Conservation (phyloP, 140 eudicot genomes). For the Senecio squalidus region DNA sequence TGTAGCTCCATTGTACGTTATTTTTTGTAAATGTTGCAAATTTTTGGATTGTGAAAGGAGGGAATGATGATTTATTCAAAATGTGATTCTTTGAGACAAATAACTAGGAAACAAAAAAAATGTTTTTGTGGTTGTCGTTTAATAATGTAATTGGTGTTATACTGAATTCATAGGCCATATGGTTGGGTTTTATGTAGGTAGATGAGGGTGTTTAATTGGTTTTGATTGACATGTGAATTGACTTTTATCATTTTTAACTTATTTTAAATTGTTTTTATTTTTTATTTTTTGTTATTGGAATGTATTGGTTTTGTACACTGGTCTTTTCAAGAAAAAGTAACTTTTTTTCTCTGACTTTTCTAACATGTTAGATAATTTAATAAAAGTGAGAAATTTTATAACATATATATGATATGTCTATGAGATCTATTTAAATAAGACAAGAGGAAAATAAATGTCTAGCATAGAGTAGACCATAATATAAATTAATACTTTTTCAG, state of each 20-base stretch:
- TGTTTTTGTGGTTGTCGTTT: conserved; percentile 28
- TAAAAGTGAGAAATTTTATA: too few species aligned
- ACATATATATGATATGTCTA: too few species aligned
- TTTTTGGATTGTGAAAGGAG: conserved; percentile 20
- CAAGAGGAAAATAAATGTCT: too few species aligned
- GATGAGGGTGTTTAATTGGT: conserved; percentile 3
- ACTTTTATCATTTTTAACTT: not conserved
- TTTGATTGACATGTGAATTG: conserved; percentile 21
- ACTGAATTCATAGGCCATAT: conserved; percentile 30
- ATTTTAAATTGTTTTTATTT: not conserved
- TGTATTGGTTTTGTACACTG: not conserved
- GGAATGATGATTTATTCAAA: conserved; percentile 43
- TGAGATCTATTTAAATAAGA: too few species aligned
- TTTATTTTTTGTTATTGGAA: not conserved
- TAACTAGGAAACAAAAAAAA: conserved; percentile 39
- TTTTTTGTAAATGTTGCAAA: not conserved
- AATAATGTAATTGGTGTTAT: too few species aligned
- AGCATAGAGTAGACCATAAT: too few species aligned
- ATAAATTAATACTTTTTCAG: too few species aligned
- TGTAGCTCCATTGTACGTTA: conserved; percentile 18
- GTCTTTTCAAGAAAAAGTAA: not conserved
- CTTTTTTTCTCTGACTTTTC: too few species aligned
- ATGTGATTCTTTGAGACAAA: conserved; percentile 58
- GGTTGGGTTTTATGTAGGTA: conserved; percentile 20
- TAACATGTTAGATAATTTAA: too few species aligned